phyloP scores from a whole-genome alignment of 768 basidiomycete species.

The Glaciozyma martinii region DNA sequence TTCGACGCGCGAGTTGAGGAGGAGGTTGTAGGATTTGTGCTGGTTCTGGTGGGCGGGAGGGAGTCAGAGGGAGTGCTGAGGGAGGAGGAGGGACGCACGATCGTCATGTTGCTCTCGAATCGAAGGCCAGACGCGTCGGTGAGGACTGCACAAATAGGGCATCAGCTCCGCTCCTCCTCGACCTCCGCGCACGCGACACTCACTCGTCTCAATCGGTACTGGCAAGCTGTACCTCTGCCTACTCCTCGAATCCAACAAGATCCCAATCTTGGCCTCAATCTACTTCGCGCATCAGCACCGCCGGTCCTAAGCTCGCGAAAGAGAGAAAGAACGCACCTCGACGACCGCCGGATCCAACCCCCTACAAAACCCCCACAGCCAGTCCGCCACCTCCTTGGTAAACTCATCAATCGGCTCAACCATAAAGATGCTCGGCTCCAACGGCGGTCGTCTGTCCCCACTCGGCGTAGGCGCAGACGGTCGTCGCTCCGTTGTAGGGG shows the following conservation, averaged over 20 bases:
- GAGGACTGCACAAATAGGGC: conserved; percentile 50
- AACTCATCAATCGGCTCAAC: conserved; percentile 90
- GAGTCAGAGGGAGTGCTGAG: not conserved
- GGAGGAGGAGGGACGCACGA: conserved; percentile 47
- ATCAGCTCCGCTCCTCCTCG: not conserved
- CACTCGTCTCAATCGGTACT: conserved; percentile 75
- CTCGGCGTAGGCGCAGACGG: not conserved
- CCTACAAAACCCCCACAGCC: conserved; percentile 52
- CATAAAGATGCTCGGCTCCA: conserved; percentile 61
- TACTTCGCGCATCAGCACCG: not conserved
- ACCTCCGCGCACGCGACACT: conserved; percentile 37
- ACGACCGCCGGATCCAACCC: conserved; percentile 42
- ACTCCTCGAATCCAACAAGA: conserved; percentile 51
- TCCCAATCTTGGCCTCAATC: conserved; percentile 79
- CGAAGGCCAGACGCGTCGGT: conserved; percentile 56
- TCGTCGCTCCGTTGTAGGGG: not conserved
- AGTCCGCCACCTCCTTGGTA: conserved; percentile 82
- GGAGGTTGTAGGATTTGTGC: conserved; percentile 73
- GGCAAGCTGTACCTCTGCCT: conserved; percentile 53
- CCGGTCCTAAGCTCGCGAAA: not conserved
- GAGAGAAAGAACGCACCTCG: conserved; percentile 46
- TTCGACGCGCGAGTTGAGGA: conserved; percentile 73
- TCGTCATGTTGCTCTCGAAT: conserved; percentile 89
- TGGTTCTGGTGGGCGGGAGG: conserved; percentile 50
- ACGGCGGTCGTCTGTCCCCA: not conserved